A percentile compares a stretch with the other conserved stretches of the same genome.
These are phyloP conservation scores for Dothistroma pini DNA, from an alignment of 2,329 filamentous ascomycete genomes.

Conservation along the genomic window DNA sequence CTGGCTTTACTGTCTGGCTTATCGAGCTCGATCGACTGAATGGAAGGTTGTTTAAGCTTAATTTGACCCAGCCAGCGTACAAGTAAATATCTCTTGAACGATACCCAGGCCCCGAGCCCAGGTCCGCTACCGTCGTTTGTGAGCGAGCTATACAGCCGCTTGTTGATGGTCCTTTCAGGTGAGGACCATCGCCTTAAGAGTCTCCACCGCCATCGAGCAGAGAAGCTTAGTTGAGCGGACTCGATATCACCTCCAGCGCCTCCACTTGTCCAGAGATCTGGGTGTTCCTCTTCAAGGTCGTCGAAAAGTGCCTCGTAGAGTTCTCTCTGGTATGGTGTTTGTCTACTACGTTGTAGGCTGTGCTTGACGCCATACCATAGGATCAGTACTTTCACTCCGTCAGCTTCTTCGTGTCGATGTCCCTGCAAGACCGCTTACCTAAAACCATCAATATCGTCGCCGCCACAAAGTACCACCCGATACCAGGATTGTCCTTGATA, in stretches of 20 bases:
- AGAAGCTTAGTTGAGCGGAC: slow-evolving; percentile 36
- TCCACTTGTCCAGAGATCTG: slow-evolving; percentile 47
- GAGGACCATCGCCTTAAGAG: slow-evolving; percentile 47
- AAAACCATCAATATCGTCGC: slow-evolving; percentile 45
- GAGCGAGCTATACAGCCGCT: slow-evolving; percentile 30
- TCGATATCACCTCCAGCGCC: slow-evolving; percentile 44
- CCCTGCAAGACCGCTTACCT: neutral
- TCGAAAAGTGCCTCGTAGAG: slow-evolving; percentile 51
- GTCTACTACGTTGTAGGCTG: slow-evolving; percentile 39
- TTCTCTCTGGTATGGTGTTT: slow-evolving; percentile 47
- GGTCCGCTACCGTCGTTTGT: slow-evolving; percentile 30
- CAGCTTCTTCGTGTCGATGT: neutral
- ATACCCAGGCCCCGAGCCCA: slow-evolving; percentile 40
- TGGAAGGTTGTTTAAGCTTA: slow-evolving; percentile 4
- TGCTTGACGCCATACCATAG: slow-evolving; percentile 50
- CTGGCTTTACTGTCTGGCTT: slow-evolving; percentile 10
- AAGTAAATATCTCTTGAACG: slow-evolving; percentile 39
- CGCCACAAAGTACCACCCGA: slow-evolving; percentile 51
- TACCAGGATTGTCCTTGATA: slow-evolving; percentile 41
- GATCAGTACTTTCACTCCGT: slow-evolving; percentile 37
- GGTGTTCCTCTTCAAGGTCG: slow-evolving; percentile 45
- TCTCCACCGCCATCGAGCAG: slow-evolving; percentile 46
- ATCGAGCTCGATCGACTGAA: slow-evolving; percentile 11
- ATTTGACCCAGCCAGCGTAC: slow-evolving; percentile 42
- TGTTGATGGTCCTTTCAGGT: slow-evolving; percentile 39